phyloP scores from a whole-genome alignment of 2,329 filamentous ascomycete genomes.

The Claviceps africana region DNA sequence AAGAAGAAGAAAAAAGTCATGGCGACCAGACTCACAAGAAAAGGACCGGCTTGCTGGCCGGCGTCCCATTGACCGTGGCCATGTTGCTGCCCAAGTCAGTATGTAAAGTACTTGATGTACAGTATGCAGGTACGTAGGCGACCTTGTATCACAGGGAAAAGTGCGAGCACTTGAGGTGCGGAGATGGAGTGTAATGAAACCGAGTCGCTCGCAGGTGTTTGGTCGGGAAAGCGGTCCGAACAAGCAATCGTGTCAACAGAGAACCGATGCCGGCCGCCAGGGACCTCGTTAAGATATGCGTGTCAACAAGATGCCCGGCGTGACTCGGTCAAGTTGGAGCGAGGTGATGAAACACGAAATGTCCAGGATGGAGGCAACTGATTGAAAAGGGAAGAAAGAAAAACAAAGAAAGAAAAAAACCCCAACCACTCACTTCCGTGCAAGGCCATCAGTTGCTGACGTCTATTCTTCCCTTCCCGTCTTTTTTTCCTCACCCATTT shows the following conservation, averaged over 20 bases:
- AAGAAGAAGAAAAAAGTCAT: background rate
- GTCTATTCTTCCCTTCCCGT: no score
- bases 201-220: background rate
- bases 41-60: slow-evolving; percentile 23
- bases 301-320: background rate
- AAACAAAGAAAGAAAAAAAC: no score
- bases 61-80: slow-evolving; percentile 21
- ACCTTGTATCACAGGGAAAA: slow-evolving; percentile 1
- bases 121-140: background rate
- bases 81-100: slow-evolving; percentile 5
- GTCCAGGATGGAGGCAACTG: background rate
- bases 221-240: background rate
- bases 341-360: background rate
- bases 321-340: background rate
- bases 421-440: no score
- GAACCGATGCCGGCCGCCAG: no score
- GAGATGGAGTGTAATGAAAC: background rate
- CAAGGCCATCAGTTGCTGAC: no score
- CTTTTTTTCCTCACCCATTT: no score
- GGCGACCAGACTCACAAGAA: slow-evolving; percentile 24
- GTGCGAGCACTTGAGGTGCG: background rate
- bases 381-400: background rate
- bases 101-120: no score
- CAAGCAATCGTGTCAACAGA: background rate
- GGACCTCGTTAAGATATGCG: background rate